Base-by-base conservation (phyloP, 805 yeast genomes). In the Ogataea degrootiae region DNA sequence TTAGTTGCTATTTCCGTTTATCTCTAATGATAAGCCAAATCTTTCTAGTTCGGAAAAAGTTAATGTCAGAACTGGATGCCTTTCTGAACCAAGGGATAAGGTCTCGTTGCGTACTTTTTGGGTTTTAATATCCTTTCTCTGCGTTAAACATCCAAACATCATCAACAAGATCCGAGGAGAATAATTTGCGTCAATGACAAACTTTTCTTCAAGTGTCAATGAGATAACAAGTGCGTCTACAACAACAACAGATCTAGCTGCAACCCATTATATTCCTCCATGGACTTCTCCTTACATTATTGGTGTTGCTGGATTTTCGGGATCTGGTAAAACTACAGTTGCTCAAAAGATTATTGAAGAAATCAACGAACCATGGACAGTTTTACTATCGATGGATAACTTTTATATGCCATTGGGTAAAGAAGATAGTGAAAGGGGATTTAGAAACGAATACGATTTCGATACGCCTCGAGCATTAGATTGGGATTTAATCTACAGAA, bases 251-350 rank as follows among this genome's bases (percentile, higher is more conserved):
- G 52, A 51, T 39, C 39, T 56, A 39, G 48, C 52, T 43, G 62
- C 60, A 6, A 45, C 50, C 5, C 59, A 57, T 23, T 86, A 85
- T 56, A 73, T 77, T 7, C 95, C 95, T 6, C 96, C 96, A n/a
- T 87, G 96, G 96, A 80, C 82, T 1, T 83, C 85, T 43, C 95
- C 96, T 0, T 87, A 86, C 57, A 79, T 87, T 43, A 87, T 87
- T 53, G 96, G 95, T n/a, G 77, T 87, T 17, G 95, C 95, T 0
- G 96, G 96, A 1, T 76, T 80, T 23, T 80, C 87, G 15, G 95
- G 98, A 2, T 87, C 96, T 0, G 99, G 99, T 1, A 92, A 92
- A 62, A 92, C 98, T 0, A 85, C 96, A 34, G 88, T 94, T 17
- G 94, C 97, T 0, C 82, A 89, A 36, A 77, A 79, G 53, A 84